A percentile compares a stretch with the other conserved stretches of the same genome.
Conservation (phyloP, 1,139 yeast genomes). For the Blastobotrys malaysiensis region DNA sequence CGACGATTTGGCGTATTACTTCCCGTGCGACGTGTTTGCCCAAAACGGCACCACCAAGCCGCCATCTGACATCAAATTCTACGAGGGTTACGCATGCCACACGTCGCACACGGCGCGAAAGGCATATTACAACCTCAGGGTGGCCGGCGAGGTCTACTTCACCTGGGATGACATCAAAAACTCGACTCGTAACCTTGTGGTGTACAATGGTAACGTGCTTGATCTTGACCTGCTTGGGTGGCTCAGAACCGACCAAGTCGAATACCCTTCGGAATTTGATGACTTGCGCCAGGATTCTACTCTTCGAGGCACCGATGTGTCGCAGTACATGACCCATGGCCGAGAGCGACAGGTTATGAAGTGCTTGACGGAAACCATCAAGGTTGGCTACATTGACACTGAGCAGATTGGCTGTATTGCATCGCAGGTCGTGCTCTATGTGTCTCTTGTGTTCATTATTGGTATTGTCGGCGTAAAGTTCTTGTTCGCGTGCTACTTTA, state of each 20-base stretch:
- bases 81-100: conserved; percentile 89
- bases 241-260: conserved; percentile 62
- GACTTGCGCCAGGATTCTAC: conserved; percentile 46
- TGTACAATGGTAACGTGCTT: conserved; percentile 80
- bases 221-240: conserved; percentile 73
- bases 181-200: conserved; percentile 70
- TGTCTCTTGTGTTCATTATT: conserved; percentile 77
- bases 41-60: conserved; percentile 68
- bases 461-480: conserved; percentile 75
- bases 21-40: conserved; percentile 75
- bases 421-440: conserved; percentile 70
- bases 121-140: conserved; percentile 56
- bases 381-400: conserved; percentile 84
- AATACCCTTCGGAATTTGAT: conserved; percentile 68
- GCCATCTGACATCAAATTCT: conserved; percentile 52
- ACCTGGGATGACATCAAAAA: conserved; percentile 84
- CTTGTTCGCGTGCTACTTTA: conserved; percentile 79
- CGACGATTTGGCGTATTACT: conserved; percentile 84
- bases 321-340: conserved; percentile 66
- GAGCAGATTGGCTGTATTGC: conserved; percentile 96
- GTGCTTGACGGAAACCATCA: conserved; percentile 81
- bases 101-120: conserved; percentile 64
- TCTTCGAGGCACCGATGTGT: conserved; percentile 73
- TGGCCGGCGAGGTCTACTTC: conserved; percentile 72
- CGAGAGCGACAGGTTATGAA: conserved; percentile 66